phyloP scores from a whole-genome alignment of 1,284 basidiomycete genomes.

The Prillingera fragicola region DNA sequence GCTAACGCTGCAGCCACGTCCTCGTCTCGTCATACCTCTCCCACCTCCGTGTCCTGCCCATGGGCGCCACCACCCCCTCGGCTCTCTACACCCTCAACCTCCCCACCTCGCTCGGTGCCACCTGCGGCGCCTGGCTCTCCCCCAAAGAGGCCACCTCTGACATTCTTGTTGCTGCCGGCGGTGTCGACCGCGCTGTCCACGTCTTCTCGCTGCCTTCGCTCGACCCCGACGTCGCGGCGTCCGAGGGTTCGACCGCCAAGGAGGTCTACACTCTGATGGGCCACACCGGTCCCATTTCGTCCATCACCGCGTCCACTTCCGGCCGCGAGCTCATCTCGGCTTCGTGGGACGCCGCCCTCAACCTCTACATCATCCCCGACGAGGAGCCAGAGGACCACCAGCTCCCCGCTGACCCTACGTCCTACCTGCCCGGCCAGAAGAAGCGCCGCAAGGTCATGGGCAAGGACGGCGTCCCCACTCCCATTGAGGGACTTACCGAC shows the following conservation, averaged over 20 bases:
- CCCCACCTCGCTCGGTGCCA: conserved; percentile 56
- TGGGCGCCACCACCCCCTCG: conserved; percentile 16
- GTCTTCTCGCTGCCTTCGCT: conserved; percentile 56
- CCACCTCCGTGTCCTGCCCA: conserved; percentile 63
- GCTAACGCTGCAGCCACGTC: conserved; percentile 55
- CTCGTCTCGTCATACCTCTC: conserved; percentile 78
- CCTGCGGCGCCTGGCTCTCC: conserved; percentile 62
- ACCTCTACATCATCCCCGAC: conserved; percentile 55
- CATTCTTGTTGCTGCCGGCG: conserved; percentile 62
- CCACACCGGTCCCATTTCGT: conserved; percentile 68
- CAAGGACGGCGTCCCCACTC: conserved; percentile 39
- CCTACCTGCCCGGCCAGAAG: conserved; percentile 48
- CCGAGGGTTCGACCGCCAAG: conserved; percentile 52
- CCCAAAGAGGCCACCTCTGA: conserved; percentile 42
- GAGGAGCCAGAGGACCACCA: conserved; percentile 42
- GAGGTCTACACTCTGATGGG: conserved; percentile 58
- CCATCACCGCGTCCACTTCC: conserved; percentile 54
- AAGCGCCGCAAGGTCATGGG: conserved; percentile 57
- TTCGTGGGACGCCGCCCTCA: conserved; percentile 73
- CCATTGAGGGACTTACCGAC: conserved; percentile 49
- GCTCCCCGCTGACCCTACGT: conserved; percentile 41
- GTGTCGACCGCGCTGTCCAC: conserved; percentile 73
- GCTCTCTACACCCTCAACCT: conserved; percentile 42
- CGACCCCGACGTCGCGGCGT: conserved; percentile 34
- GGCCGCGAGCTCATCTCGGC: conserved; percentile 64